Base-by-base conservation (phyloP, 2,329 filamentous ascomycete species). In the Trichoderma gracile region DNA sequence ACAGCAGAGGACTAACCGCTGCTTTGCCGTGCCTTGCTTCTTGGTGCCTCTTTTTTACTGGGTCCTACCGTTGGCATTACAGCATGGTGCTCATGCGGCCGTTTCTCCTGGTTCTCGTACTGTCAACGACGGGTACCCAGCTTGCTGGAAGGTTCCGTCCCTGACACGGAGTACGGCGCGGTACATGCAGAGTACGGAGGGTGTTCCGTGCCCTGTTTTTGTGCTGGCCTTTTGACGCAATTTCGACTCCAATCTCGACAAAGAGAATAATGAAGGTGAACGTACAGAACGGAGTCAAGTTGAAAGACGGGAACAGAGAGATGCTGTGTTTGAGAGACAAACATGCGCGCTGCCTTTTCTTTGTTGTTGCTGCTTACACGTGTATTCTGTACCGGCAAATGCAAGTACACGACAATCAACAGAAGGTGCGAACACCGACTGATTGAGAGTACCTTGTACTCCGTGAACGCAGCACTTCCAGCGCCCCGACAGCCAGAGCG, bases 101-200 rank as follows among this genome's bases (percentile, higher is more conserved):
- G 53, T 38, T 38, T 38, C 54, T 60, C 57, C 57, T 60, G 57
- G 52, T 40, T 50, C 19, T 60, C 33, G 33, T 38, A 14, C 33
- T 38, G 33, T 38, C 33, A 10, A 38, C 10, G 33, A 38, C 33
- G 33, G 33, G 33, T 38, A 10, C 33, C 33, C 33, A 14, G 33
- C 9, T 38, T 38, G 33, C 33, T 38, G 33, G 49, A 25, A 47
- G 42, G 1, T 38, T 47, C 52, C 59, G 23, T n/a, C n/a, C 10
- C 52, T 21, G 23, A 19, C 19, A 54, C 58, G 14, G 38, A 50
- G 57, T 43, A 50, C 56, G 47, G 38, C 47, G 12, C 45, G 58
- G 47, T 61, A 61, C 58, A n/a, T 30, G 49, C 58, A 25, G 38
- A 49, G 46, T 40, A 52, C 58, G 49, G 58, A 62, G 49, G 38